Conservation (phyloP, 768 basidiomycete species). For the Lepiota venenata region DNA sequence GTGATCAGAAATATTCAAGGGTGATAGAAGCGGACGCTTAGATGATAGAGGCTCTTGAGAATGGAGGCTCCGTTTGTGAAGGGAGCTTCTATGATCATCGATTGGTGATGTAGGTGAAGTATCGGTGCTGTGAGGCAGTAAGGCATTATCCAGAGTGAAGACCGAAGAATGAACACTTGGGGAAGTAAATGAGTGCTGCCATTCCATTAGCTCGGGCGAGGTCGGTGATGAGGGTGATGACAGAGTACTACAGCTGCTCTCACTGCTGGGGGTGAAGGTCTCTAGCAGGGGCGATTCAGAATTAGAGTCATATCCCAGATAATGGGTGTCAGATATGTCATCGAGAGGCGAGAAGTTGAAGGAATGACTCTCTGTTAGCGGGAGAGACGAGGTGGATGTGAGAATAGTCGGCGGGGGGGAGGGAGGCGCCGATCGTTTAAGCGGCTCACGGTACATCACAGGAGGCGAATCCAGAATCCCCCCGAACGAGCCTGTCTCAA, state of each 20-base stretch:
- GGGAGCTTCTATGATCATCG: not conserved
- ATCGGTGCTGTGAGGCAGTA: not conserved
- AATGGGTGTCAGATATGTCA: not conserved
- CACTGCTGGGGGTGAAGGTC: conserved; percentile 7
- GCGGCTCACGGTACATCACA: conserved; percentile 26
- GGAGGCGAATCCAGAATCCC: conserved; percentile 33
- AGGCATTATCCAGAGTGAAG: not conserved
- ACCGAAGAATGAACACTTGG: not conserved
- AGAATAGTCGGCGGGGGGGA: conserved; percentile 43
- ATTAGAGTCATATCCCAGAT: not conserved
- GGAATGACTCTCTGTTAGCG: conserved; percentile 24
- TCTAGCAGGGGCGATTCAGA: not conserved
- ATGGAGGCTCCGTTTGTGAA: not conserved
- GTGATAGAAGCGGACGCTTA: not conserved
- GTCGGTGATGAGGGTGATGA: conserved; percentile 4
- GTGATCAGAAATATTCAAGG: not conserved
- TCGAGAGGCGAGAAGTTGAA: not conserved
- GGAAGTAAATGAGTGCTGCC: not conserved
- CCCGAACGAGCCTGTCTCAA: conserved; percentile 3
- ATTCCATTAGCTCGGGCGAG: not conserved
- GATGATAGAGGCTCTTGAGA: not conserved
- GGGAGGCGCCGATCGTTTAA: conserved; percentile 26
- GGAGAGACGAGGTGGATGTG: conserved; percentile 30
- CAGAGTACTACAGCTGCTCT: conserved; percentile 11
- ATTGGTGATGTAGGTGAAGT: not conserved